A percentile compares a stretch with the other conserved stretches of the same genome.
phyloP scores from a whole-genome alignment of 176 grass and related monocot genomes.

The Elaeis guineensis region DNA sequence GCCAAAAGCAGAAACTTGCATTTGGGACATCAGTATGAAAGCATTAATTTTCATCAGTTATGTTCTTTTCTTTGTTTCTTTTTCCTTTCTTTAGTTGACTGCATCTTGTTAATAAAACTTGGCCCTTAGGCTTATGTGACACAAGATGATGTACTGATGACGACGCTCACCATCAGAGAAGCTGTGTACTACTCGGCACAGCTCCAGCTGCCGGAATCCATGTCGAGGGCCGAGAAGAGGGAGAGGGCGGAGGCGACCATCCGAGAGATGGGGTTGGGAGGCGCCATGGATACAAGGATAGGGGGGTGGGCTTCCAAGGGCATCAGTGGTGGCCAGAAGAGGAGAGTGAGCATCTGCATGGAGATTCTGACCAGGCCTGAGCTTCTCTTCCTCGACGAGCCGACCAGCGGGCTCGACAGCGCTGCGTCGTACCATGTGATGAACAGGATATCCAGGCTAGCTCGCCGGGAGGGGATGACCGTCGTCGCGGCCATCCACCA shows the following conservation, averaged over 20 bases:
- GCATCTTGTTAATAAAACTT: too few relatives aligned
- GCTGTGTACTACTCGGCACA: slow-evolving; percentile 53
- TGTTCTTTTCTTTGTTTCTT: not conserved
- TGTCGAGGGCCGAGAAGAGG: slow-evolving; percentile 15
- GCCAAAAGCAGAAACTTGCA: slow-evolving; percentile 20
- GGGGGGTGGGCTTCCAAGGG: slow-evolving; percentile 40
- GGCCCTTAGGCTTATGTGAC: slow-evolving; percentile 43
- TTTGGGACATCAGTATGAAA: slow-evolving; percentile 28
- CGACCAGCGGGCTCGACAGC: slow-evolving; percentile 51
- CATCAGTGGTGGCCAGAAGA: slow-evolving; percentile 54
- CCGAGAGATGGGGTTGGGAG: slow-evolving; percentile 38
- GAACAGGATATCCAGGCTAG: slow-evolving; percentile 27
- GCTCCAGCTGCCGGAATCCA: slow-evolving; percentile 42
- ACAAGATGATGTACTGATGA: slow-evolving; percentile 46
- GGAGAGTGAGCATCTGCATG: slow-evolving; percentile 49
- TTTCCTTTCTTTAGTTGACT: too few relatives aligned
- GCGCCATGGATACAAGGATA: slow-evolving; percentile 27
- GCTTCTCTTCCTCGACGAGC: slow-evolving; percentile 51
- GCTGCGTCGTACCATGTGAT: slow-evolving; percentile 44
- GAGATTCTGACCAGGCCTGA: slow-evolving; percentile 42
- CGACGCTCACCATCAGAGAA: slow-evolving; percentile 43
- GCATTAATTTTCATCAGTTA: too few relatives aligned
- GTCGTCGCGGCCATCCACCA: slow-evolving; percentile 47
- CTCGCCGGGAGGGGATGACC: slow-evolving; percentile 31
- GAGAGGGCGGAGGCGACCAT: slow-evolving; percentile 35